These are phyloP conservation scores for Phaeotremella fagi DNA, from an alignment of 768 basidiomycete species.

Conservation along the genomic window DNA sequence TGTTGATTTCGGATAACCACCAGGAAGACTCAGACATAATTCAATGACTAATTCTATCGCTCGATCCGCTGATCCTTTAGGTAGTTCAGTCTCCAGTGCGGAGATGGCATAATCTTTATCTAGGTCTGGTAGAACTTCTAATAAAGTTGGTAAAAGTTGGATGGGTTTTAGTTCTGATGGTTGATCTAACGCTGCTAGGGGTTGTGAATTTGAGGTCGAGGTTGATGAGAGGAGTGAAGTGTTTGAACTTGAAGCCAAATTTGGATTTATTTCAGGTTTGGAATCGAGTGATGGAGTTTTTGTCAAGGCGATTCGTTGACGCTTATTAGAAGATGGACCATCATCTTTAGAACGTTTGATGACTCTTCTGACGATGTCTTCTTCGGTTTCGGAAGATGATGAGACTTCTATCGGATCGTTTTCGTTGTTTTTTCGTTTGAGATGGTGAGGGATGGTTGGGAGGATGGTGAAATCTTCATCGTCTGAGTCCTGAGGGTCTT, in stretches of 20 bases:
- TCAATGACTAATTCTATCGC: constrained; percentile 13
- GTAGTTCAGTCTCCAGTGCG: constrained; percentile 3
- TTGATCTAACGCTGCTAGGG: background rate
- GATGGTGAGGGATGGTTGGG: constrained; percentile 2
- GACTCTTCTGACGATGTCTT: too few relatives aligned
- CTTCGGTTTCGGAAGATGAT: constrained; percentile 4
- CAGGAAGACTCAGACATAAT: constrained; percentile 22
- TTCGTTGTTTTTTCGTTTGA: constrained; percentile 5
- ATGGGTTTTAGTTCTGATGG: constrained; percentile 1
- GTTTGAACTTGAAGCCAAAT: background rate
- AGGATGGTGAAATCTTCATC: background rate
- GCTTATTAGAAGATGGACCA: background rate
- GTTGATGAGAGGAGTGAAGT: background rate
- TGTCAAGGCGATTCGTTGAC: too few relatives aligned
- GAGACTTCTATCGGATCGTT: constrained; percentile 9
- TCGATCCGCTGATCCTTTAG: constrained; percentile 1
- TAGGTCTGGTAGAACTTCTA: constrained; percentile 33
- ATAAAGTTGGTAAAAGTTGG: constrained; percentile 13
- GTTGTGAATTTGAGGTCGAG: background rate
- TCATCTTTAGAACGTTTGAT: background rate
- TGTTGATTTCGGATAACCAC: constrained; percentile 22
- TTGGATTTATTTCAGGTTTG: background rate
- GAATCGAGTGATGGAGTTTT: background rate
- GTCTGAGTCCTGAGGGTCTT: too few relatives aligned
- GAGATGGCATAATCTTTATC: constrained; percentile 12